phyloP scores from a whole-genome alignment of 345 rosid species.

The Microthlaspi erraticum region DNA sequence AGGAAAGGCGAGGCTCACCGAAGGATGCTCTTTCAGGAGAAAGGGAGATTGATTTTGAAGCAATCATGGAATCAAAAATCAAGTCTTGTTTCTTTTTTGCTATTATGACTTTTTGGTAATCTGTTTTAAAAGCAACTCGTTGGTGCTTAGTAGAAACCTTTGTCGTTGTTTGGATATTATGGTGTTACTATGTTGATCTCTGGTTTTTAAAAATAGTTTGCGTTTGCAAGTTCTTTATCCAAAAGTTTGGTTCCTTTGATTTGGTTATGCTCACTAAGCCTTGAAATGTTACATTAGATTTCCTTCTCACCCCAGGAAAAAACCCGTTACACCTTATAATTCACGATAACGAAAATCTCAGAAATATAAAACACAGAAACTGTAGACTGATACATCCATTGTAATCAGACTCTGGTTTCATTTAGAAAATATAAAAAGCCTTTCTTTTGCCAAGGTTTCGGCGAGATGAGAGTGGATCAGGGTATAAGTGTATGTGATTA shows the following conservation, averaged over 20 bases:
- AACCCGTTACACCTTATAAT: too few species aligned
- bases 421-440: too few species aligned
- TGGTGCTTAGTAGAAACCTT: conserved; percentile 28
- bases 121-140: conserved; percentile 25
- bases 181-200: conserved; percentile 16
- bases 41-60: conserved; percentile 52
- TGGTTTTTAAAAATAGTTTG: background rate
- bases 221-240: background rate
- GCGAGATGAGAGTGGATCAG: too few species aligned
- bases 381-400: too few species aligned
- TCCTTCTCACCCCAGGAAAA: too few species aligned
- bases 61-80: background rate
- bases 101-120: conserved; percentile 27
- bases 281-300: too few species aligned
- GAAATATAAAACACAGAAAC: too few species aligned
- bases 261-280: too few species aligned
- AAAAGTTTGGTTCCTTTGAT: background rate
- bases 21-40: conserved; percentile 78
- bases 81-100: background rate
- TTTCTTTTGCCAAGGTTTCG: too few species aligned
- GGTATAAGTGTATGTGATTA: too few species aligned
- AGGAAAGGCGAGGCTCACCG: conserved; percentile 68
- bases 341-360: too few species aligned
- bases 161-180: conserved; percentile 30
- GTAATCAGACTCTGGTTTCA: too few species aligned